Base-by-base conservation (phyloP, 352 stramenopile species). In the Phytophthora brassicae region DNA sequence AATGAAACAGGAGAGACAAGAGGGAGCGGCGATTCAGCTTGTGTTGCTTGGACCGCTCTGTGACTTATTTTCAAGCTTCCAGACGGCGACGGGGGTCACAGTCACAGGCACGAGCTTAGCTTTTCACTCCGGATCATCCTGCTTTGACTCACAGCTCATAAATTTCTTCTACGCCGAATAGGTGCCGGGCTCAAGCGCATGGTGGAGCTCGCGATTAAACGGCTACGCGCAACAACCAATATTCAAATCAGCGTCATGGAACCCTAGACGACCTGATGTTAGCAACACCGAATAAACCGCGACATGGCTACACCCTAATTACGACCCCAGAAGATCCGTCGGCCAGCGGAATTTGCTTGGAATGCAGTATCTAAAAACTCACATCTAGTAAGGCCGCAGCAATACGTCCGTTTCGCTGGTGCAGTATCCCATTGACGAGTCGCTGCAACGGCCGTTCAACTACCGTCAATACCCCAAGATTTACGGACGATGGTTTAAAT, bases 151-250 rank as follows among this genome's bases (percentile, higher is more conserved):
- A 23, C 39, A 48, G 14, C 39, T 58, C 38, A 16, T 19, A 49
- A 59, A 42, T 61, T 9, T n/a, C n/a, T 8, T 41, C n/a, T 20
- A 20, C 19, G 7, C 2, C 13, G 52, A 28, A 12, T 45, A 86
- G 77, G 77, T 46, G 57, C 69, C 2, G 77, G 77, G 3, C 58
- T 84, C 14, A 70, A 71, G 53, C 77, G 77, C n/a, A 70, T 83
- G 65, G 47, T 86, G 19, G 66, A 84, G n/a, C 67, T 86, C n/a
- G 72, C 77, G 12, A 52, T 86, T 42, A 73, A 79, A 57, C 74
- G 70, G 19, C 51, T 81, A 22, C 67, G 61, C 20, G 67, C 53
- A 6, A 80, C 59, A 2, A 62, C 64, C n/a, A 56, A 44, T 13
- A 57, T 70, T 36, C 48, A 56, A 8, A 41, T 76, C 22, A 67